Percentiles rank a stretch among this genome's conserved stretches.
These are phyloP conservation scores for Fistulinella prunicolor DNA, from an alignment of 768 basidiomycete species.

Conservation along the genomic window DNA sequence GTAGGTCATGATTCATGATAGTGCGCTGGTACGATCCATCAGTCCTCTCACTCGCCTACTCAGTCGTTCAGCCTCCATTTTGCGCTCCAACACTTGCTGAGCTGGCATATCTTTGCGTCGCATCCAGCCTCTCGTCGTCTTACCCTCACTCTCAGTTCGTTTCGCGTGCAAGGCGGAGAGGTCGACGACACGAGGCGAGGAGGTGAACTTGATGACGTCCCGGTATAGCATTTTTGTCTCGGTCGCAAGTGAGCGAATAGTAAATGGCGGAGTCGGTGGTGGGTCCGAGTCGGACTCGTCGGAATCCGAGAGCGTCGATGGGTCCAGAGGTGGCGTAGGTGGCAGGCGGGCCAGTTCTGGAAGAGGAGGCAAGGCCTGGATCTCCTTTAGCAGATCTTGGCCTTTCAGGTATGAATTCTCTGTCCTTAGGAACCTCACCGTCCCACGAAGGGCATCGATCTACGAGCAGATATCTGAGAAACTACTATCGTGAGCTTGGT, in stretches of 20 bases:
- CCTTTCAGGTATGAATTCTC: constrained; percentile 95
- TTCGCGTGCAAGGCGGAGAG: constrained; percentile 59
- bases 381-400: constrained; percentile 82
- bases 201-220: constrained; percentile 85
- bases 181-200: constrained; percentile 83
- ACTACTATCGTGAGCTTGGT: too few species aligned
- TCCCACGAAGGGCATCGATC: constrained; percentile 89
- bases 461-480: constrained; percentile 32
- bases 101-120: constrained; percentile 79
- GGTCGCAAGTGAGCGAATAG: constrained; percentile 65
- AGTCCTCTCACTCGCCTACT: constrained; percentile 67
- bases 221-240: constrained; percentile 86
- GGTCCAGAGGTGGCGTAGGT: constrained; percentile 65
- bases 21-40: constrained; percentile 55
- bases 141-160: constrained; percentile 45
- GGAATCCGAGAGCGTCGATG: constrained; percentile 66
- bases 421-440: constrained; percentile 87
- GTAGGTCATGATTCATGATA: too few species aligned
- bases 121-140: constrained; percentile 62
- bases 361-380: constrained; percentile 71
- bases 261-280: constrained; percentile 39
- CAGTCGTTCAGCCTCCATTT: constrained; percentile 71
- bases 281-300: constrained; percentile 56
- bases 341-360: constrained; percentile 44
- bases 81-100: constrained; percentile 75